phyloP scores from a whole-genome alignment of 2,329 filamentous ascomycete species.

The Furcasterigmium sp. region DNA sequence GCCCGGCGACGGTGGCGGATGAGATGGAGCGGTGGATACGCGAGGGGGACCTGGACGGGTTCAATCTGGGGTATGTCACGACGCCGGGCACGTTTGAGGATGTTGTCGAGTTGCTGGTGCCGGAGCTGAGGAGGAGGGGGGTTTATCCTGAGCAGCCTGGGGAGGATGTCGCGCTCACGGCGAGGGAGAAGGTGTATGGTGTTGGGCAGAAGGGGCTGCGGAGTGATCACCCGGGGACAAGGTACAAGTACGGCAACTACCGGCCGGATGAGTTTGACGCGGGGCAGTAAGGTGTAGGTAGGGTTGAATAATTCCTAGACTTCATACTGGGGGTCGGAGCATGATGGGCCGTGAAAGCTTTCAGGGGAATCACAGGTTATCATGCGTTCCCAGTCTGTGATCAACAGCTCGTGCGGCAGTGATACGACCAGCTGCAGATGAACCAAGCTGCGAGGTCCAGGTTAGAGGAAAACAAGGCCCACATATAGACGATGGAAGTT shows the following conservation, averaged over 20 bases:
- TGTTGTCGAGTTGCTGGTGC: conserved; percentile 22
- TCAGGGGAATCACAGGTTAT: no score
- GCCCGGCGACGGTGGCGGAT: conserved; percentile 35
- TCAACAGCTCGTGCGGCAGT: no score
- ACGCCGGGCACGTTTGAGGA: conserved; percentile 32
- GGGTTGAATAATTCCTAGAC: no score
- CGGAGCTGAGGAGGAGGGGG: conserved; percentile 20
- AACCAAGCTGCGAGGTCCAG: no score
- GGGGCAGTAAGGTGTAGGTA: no score
- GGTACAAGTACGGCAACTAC: conserved; percentile 59
- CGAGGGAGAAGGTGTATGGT: conserved; percentile 58
- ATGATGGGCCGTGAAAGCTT: no score
- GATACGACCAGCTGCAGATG: no score
- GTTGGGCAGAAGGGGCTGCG: conserved; percentile 51
- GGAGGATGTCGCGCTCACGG: conserved; percentile 35
- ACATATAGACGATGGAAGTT: no score
- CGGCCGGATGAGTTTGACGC: conserved; percentile 36
- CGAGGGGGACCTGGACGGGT: conserved; percentile 35
- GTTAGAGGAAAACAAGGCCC: no score
- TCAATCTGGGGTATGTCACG: conserved; percentile 36
- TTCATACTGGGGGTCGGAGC: no score
- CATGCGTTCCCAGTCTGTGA: no score
- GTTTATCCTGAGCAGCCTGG: conserved; percentile 22
- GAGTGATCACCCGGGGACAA: conserved; percentile 52
- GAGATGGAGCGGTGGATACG: conserved; percentile 37